Conservation (phyloP, 2,329 filamentous ascomycete genomes). For the Parastagonospora avenae region DNA sequence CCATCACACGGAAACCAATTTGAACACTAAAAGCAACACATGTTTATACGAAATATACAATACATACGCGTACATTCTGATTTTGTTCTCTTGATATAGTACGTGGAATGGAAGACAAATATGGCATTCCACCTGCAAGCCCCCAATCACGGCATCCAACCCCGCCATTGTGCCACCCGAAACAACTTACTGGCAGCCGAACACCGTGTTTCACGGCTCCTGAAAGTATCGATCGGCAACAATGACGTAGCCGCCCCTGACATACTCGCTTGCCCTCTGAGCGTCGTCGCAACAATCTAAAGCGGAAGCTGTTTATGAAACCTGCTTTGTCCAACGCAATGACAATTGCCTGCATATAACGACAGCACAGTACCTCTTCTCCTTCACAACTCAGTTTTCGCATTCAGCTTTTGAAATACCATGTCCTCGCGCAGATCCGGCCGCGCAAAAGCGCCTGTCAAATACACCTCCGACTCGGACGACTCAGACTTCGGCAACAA, state of each 20-base stretch:
- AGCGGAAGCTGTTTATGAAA: slow-evolving; percentile 2
- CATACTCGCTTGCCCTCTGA: slow-evolving; percentile 6
- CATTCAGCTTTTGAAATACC: neutral
- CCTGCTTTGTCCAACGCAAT: slow-evolving; percentile 8
- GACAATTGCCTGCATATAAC: neutral
- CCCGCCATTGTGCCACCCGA: slow-evolving; percentile 1
- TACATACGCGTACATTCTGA: too few relatives aligned
- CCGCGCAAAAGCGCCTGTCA: slow-evolving; percentile 19
- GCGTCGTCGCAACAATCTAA: slow-evolving; percentile 6
- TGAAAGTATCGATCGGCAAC: slow-evolving; percentile 7
- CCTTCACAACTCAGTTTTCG: neutral
- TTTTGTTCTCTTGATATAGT: too few relatives aligned
- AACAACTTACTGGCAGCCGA: neutral
- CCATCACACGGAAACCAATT: too few relatives aligned
- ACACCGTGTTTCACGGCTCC: slow-evolving; percentile 1
- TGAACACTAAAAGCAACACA: too few relatives aligned
- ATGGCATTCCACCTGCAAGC: too few relatives aligned
- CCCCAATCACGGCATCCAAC: neutral
- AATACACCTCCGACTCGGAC: slow-evolving; percentile 18
- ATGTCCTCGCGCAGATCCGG: slow-evolving; percentile 19
- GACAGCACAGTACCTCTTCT: slow-evolving; percentile 1
- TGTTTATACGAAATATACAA: too few relatives aligned
- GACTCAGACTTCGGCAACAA: slow-evolving; percentile 15
- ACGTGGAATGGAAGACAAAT: too few relatives aligned
- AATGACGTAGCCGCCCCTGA: slow-evolving; percentile 15